Evolutionary conservation across 805 yeast genomes (phyloP), one percentile per base, ranked within the genome.

Genomic region (Pichia membranifaciens): DNA sequence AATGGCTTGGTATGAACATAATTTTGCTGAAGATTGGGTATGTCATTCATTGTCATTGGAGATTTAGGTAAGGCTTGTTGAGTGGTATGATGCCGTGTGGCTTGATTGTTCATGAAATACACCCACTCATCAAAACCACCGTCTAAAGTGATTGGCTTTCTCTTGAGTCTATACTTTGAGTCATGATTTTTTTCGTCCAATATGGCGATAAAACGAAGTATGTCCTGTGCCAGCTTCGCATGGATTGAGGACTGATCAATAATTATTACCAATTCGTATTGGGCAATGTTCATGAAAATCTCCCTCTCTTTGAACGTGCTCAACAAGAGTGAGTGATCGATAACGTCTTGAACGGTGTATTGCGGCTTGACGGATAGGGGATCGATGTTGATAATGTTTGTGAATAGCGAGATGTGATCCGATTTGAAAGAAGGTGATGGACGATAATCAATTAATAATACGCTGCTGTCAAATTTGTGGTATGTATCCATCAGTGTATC

Each of bases 371-470:
- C 67, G 0, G 79, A 71, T 17, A 75, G 71, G 0, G 97, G 96
- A 45, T 87, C 96, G 17, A 90, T 74, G 59, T 90, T 86, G 10
- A 87, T 73, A 8, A 84, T 62, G 45, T 84, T 77, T 12, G 68
- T 65, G 22, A 78, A 67, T 12, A 74, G 68, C 20, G 60, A 58
- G 13, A 90, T 79, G 62, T 88, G 96, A 41, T 77, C 75, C 38
- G 69, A 67, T 41, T 78, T 75, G 58, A 75, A 89, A 33, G 78
- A 81, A 17, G 68, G 69, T 35, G 82, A 69, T 16, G 82, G 68
- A 54, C 97, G 70, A 37, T 81, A 74, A 61, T 91, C 98, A 6
- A 91, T 73, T 10, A 90, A 51, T n/a, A 90, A 68, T 0, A 84
- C 58, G 2, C 58, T 50, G 16, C 59, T 54, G 3, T 69, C 62